Conservation (phyloP, 83 land plant genomes). For the Diphasiastrum complanatum region DNA sequence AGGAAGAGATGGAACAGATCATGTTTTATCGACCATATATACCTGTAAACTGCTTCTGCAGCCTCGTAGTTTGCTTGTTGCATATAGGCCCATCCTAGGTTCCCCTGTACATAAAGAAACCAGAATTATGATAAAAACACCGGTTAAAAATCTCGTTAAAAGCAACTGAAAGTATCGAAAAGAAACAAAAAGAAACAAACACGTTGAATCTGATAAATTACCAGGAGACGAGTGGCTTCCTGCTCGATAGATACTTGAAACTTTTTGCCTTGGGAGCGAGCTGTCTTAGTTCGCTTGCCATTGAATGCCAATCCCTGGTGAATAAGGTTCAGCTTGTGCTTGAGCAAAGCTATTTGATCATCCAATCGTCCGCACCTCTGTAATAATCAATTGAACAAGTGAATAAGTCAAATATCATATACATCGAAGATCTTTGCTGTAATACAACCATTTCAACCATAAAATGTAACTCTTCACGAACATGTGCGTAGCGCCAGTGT, state of each 20-base stretch:
- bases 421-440: background rate
- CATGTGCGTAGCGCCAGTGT: background rate
- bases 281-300: conserved; percentile 95
- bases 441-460: background rate
- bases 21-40: background rate
- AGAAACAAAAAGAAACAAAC: background rate
- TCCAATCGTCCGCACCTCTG: conserved; percentile 96
- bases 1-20: background rate
- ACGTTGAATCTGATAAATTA: conserved; percentile 15
- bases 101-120: conserved; percentile 25
- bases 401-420: conserved; percentile 4
- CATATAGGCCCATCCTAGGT: conserved; percentile 38
- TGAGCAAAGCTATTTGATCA: conserved; percentile 82
- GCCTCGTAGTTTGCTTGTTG: conserved; percentile 29
- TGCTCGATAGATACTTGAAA: conserved; percentile 93
- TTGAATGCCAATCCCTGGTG: conserved; percentile 96
- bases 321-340: conserved; percentile 73
- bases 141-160: background rate
- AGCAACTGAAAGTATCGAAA: background rate
- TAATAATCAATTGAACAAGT: background rate
- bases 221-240: conserved; percentile 89
- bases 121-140: background rate
- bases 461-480: background rate
- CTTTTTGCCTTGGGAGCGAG: conserved; percentile 94
- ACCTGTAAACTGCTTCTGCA: conserved; percentile 36